Evolutionary conservation across 1,284 basidiomycete genomes (phyloP), one percentile per base, ranked within the genome.

Genomic region (Fomitopsis pinicola): DNA sequence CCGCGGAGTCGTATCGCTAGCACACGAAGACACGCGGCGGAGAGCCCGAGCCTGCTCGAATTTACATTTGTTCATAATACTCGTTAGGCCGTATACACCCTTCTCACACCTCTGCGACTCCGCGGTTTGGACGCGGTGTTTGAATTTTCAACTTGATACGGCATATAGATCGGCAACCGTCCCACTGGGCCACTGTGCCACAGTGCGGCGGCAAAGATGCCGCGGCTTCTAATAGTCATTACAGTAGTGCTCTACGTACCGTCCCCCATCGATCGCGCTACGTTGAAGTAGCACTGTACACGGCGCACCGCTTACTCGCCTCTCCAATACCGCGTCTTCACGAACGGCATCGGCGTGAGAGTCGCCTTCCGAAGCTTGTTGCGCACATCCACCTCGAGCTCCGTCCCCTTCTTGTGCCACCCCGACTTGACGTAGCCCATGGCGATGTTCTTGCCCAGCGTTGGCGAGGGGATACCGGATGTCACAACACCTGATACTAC

Each of bases 381-480:
- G 55, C 94, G 81, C 42, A 96, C 89, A 54, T 94, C 88, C 14
- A 96, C 88, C 56, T 82, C 78, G 8, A 96, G 76, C 71, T 89
- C 84, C 0, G 92, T 97, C 7, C 93, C 95, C 75, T 93, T 95
- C 78, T 96, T 98, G 79, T 98, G 94, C 75, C 82, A 85, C 0
- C 94, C 95, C 40, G 79, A 83, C 60, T 68, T 52, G 55, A 98
- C 85, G 70, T 98, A 97, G 0, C 89, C 97, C 97, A 99, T 99
- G 7, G 96, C 94, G 69, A 99, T 94, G 77, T 99, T 98, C 73
- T 90, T 88, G 3, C 87, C 88, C 1, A 96, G 78, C 1, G 94
- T 92, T 0, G 96, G 96, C 1, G 94, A 96, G 7, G 97, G 97
- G 63, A 98, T 98, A 57, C 97, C 97, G 0, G 95, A 98, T 0